Percentiles rank a stretch among this genome's conserved stretches.
phyloP scores from a whole-genome alignment of 352 stramenopile genomes.

The Pythium sukuiense region DNA sequence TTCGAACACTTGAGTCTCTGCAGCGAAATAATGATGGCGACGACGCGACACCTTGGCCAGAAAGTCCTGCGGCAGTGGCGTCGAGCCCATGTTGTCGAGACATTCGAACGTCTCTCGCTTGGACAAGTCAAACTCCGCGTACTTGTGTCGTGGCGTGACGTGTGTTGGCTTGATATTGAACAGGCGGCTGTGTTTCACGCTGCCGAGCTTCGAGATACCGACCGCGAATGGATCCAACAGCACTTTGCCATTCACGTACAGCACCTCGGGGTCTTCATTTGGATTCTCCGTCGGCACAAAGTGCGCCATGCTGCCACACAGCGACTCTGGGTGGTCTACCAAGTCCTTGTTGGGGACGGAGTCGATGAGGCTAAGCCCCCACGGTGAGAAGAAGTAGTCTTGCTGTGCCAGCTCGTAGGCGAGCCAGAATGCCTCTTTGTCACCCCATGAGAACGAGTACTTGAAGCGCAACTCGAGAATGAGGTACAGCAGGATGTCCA shows the following conservation, averaged over 20 bases:
- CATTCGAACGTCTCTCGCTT: constrained; percentile 28
- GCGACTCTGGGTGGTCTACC: constrained; percentile 45
- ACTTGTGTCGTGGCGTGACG: constrained; percentile 51
- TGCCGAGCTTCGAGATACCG: constrained; percentile 20
- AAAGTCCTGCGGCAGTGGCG: constrained; percentile 18
- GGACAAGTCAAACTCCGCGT: constrained; percentile 23
- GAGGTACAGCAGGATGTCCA: constrained; percentile 53
- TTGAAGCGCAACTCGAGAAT: constrained; percentile 56
- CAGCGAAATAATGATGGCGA: constrained; percentile 28
- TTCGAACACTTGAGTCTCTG: constrained; percentile 14
- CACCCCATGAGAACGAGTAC: constrained; percentile 60
- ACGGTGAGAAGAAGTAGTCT: constrained; percentile 71
- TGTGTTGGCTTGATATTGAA: constrained; percentile 61
- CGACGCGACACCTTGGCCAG: constrained; percentile 16
- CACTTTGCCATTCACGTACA: constrained; percentile 67
- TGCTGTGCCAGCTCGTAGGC: constrained; percentile 60
- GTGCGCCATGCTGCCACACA: constrained; percentile 74
- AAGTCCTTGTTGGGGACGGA: constrained; percentile 52
- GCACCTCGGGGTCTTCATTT: constrained; percentile 29
- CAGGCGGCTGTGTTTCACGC: constrained; percentile 32
- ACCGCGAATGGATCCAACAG: constrained; percentile 51
- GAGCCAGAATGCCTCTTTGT: constrained; percentile 70
- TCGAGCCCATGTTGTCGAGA: constrained; percentile 22
- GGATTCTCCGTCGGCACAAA: constrained; percentile 39
- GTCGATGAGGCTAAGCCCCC: constrained; percentile 53